phyloP scores from a whole-genome alignment of 345 rosid species.

The Excoecaria cochinchinensis region DNA sequence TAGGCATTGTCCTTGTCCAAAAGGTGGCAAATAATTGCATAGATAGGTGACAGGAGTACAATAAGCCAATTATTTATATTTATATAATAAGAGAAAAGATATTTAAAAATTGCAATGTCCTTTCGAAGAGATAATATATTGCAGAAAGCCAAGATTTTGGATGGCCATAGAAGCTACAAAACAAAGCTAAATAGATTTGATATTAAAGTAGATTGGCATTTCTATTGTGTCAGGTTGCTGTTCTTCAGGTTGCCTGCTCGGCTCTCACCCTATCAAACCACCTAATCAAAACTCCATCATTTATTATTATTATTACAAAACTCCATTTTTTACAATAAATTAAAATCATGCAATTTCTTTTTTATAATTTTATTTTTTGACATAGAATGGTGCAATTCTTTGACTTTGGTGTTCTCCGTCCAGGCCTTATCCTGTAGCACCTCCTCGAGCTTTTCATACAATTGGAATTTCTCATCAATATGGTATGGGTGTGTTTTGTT shows the following conservation, averaged over 20 bases:
- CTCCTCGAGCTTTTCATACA: not conserved
- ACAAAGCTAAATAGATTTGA: slow-evolving; percentile 15
- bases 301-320: not conserved
- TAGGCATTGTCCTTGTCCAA: too few relatives aligned
- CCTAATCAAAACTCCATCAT: not conserved
- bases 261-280: not conserved
- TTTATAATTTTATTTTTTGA: too few relatives aligned
- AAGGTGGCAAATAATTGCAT: too few relatives aligned
- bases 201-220: slow-evolving; percentile 16
- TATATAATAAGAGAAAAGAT: too few relatives aligned
- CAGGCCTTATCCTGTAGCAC: not conserved
- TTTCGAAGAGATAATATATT: not conserved
- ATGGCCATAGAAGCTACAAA: not conserved
- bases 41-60: not conserved
- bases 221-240: slow-evolving; percentile 6
- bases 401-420: not conserved
- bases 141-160: not conserved
- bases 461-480: not conserved
- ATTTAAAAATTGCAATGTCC: not conserved
- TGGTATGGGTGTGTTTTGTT: not conserved
- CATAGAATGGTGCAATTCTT: not conserved
- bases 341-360: too few relatives aligned
- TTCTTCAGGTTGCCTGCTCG: slow-evolving; percentile 11
- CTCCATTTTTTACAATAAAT: not conserved
- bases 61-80: too few relatives aligned